A percentile compares a stretch with the other conserved stretches of the same genome.
phyloP scores from a whole-genome alignment of 129 eudicot species.

The Deinandra increscens region DNA sequence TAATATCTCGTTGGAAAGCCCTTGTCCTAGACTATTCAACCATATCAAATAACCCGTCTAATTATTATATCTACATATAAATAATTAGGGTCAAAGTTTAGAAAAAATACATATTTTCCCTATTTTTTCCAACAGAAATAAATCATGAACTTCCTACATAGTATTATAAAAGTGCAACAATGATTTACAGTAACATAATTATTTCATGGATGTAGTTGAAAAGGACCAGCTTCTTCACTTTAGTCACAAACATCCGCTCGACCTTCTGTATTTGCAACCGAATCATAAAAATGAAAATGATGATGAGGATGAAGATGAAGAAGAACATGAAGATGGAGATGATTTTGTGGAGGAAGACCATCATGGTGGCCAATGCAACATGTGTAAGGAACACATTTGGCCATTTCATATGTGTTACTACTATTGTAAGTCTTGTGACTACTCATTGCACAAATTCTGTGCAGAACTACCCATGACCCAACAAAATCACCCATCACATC shows the following conservation, averaged over 20 bases:
- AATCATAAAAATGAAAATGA: not conserved
- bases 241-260: not conserved
- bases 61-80: no score
- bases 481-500: conserved; percentile 18
- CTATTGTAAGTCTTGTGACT: conserved; percentile 5
- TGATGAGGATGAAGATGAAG: conserved; percentile 6
- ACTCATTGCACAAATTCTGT: conserved; percentile 7
- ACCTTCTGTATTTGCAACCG: not conserved
- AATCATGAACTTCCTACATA: no score
- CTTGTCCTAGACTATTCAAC: no score
- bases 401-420: conserved; percentile 8
- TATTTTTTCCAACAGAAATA: no score
- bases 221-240: not conserved
- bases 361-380: conserved; percentile 4
- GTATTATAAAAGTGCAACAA: not conserved
- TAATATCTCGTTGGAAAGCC: no score
- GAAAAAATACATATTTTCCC: no score
- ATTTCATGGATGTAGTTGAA: not conserved
- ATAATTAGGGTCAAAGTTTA: no score
- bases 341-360: conserved; percentile 13
- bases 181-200: not conserved
- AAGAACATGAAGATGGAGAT: not conserved
- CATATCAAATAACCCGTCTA: no score
- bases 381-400: not conserved
- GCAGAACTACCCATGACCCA: not conserved